Percentiles rank a stretch among this genome's conserved stretches.
Evolutionary conservation across 164 flowering plant genomes (phyloP).

Genomic region (Stephania yunnanensis): DNA sequence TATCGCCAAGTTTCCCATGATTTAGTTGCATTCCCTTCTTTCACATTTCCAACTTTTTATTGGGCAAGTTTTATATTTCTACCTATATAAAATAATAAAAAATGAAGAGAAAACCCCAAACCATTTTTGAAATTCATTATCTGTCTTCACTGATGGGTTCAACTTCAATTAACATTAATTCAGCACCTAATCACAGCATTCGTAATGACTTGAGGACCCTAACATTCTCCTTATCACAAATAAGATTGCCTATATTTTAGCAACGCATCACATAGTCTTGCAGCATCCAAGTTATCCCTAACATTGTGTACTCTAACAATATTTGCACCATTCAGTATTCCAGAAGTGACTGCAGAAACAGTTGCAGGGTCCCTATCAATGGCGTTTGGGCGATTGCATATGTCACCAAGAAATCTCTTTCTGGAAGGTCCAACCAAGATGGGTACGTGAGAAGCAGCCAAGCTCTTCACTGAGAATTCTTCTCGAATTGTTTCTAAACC

Average conservation of each 20-base stretch:
- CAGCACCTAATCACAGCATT: background rate
- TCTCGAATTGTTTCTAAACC: constrained; percentile 44
- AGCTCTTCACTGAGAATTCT: constrained; percentile 57
- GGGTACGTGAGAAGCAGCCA: constrained; percentile 70
- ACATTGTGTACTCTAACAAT: constrained; percentile 90
- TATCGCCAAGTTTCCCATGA: too few relatives aligned
- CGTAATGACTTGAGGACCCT: background rate
- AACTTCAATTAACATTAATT: background rate
- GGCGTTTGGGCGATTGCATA: constrained; percentile 52
- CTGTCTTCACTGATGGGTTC: background rate
- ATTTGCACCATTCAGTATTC: constrained; percentile 78
- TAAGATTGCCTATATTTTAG: constrained; percentile 22
- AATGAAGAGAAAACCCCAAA: too few relatives aligned
- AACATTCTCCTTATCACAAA: background rate
- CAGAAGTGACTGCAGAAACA: constrained; percentile 59
- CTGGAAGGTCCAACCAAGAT: constrained; percentile 84
- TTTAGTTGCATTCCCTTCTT: too few relatives aligned
- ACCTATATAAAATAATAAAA: too few relatives aligned
- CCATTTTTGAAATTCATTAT: background rate
- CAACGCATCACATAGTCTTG: constrained; percentile 75
- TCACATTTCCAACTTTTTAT: too few relatives aligned
- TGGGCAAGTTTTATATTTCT: too few relatives aligned
- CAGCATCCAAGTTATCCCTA: constrained; percentile 65
- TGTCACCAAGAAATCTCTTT: constrained; percentile 77
- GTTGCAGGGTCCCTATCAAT: constrained; percentile 77